Base-by-base conservation (phyloP, 768 basidiomycete species). In the Boletus patriciae region DNA sequence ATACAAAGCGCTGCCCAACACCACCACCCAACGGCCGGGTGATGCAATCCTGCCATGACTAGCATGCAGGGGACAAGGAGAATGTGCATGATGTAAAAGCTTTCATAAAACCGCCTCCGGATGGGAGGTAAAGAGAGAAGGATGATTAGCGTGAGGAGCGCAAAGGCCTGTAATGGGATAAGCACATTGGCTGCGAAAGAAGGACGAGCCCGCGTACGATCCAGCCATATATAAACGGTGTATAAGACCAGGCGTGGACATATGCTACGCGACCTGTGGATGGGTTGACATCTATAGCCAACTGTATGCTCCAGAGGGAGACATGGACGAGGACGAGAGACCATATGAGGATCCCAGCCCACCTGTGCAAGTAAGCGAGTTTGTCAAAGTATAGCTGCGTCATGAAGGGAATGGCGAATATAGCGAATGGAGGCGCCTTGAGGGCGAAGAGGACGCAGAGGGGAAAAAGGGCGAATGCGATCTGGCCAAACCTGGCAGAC, bases 301-400 rank as follows among this genome's bases (percentile, higher is more conserved):
- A 74, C 66, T 91, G 86, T 7, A 87, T 77, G 54, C 82, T 84
- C 90, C 90, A 92, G 1, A 86, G 71, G 3, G 71, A 75, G 33
- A 86, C 83, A 67, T 92, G 90, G 3, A 83, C 61, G 4, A 79
- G 68, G 8, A 81, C 79, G 51, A 88, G 68, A 46, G 83, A 67
- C 84, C 87, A 92, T 21, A 90, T 78, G 42, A 91, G 71, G 50
- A 88, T 76, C 2, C 86, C 90, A 5, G 81, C 73, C 84, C 88
- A 88, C 27, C 82, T 80, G 69, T 92, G 90, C 8, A 90, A 73
- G 71, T 83, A 78, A 6, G 83, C 79, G 11, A 91, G 80, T 66
- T 89, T 89, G 76, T 92, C 90, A 63, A 87, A 87, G 62, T 83
- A 80, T n/a, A 90, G 61, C 52, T 88, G 83, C 40, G 80, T 79